A percentile compares a stretch with the other conserved stretches of the same genome.
phyloP scores from a whole-genome alignment of 805 yeast species.

The Cyberlindnera sargentensis region DNA sequence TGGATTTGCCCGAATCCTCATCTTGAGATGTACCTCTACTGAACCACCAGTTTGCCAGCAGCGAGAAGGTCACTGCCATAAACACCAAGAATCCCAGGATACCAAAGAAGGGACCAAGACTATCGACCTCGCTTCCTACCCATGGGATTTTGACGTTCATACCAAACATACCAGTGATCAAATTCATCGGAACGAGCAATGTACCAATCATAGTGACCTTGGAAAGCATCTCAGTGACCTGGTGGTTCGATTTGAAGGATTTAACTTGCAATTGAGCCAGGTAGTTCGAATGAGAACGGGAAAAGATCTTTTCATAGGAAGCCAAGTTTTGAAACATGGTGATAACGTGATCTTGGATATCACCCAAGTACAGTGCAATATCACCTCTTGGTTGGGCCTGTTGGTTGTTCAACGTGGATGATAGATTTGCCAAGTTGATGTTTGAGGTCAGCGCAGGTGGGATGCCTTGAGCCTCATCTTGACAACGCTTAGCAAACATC shows the following conservation, averaged over 20 bases:
- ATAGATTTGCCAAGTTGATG: slow-evolving; percentile 32
- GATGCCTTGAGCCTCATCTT: slow-evolving; percentile 48
- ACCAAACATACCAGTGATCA: slow-evolving; percentile 88
- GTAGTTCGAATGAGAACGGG: slow-evolving; percentile 87
- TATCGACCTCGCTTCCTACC: slow-evolving; percentile 25
- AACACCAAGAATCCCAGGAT: slow-evolving; percentile 47
- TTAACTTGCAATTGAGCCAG: slow-evolving; percentile 92
- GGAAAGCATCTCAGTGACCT: slow-evolving; percentile 80
- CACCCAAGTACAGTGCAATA: slow-evolving; percentile 87
- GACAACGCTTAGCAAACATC: slow-evolving; percentile 94
- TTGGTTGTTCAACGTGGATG: slow-evolving; percentile 9
- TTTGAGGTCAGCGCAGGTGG: slow-evolving; percentile 35
- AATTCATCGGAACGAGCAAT: slow-evolving; percentile 79
- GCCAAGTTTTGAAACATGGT: slow-evolving; percentile 90
- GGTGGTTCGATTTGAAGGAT: slow-evolving; percentile 77
- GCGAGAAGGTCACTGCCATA: slow-evolving; percentile 32
- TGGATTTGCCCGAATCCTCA: slow-evolving; percentile 23
- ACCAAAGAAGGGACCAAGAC: slow-evolving; percentile 62
- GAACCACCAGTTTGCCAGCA: slow-evolving; percentile 37
- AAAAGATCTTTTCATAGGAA: slow-evolving; percentile 88
- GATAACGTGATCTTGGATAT: slow-evolving; percentile 93
- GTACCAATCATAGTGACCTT: slow-evolving; percentile 90
- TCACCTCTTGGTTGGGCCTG: slow-evolving; percentile 74
- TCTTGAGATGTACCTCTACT: slow-evolving; percentile 27
- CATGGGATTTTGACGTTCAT: slow-evolving; percentile 95